phyloP scores from a whole-genome alignment of 441 rosid species.

The Erodium moschatum region DNA sequence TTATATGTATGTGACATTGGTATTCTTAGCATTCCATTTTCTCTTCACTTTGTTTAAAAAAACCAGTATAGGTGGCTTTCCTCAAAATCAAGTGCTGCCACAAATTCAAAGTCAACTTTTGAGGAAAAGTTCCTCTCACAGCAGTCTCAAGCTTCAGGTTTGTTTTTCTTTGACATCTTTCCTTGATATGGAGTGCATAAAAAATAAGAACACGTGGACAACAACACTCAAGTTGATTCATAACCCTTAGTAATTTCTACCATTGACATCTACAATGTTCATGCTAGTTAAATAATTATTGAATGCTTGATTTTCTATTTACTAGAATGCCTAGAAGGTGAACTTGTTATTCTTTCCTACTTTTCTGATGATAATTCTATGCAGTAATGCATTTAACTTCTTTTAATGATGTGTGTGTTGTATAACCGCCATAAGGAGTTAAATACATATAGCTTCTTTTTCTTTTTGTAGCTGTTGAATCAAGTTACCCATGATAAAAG shows the following conservation, averaged over 20 bases:
- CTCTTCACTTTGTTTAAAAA: slow-evolving; percentile 24
- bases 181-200: background rate
- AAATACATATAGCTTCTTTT: too few relatives aligned
- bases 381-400: background rate
- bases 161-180: slow-evolving; percentile 20
- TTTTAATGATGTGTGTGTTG: background rate
- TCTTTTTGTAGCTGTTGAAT: too few relatives aligned
- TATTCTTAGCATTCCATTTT: slow-evolving; percentile 17
- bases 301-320: background rate
- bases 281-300: background rate
- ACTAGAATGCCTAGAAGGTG: background rate
- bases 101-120: slow-evolving; percentile 59
- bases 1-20: slow-evolving; percentile 15
- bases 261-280: background rate
- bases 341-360: background rate
- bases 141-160: slow-evolving; percentile 93
- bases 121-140: slow-evolving; percentile 97
- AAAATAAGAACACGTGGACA: background rate
- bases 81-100: slow-evolving; percentile 56
- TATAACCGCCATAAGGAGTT: too few relatives aligned
- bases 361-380: background rate
- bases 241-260: background rate
- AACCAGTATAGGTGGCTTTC: slow-evolving; percentile 99
- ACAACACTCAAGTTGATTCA: background rate
- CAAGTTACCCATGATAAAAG: too few relatives aligned